phyloP scores from a whole-genome alignment of 2,329 filamentous ascomycete genomes.

The Ilyonectria sp. region DNA sequence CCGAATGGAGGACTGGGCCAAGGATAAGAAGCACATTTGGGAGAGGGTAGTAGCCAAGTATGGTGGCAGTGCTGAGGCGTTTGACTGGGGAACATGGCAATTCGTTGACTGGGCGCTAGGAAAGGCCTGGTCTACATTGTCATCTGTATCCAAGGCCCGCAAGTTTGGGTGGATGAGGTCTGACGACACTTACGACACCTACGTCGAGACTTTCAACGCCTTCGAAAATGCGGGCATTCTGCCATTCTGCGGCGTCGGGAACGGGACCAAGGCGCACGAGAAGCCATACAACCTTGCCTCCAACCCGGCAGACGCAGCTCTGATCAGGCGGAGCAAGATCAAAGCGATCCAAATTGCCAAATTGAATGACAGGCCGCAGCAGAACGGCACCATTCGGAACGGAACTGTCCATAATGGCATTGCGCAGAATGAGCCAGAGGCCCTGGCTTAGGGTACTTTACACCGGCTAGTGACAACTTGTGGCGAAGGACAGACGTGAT shows the following conservation, averaged over 20 bases:
- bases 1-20: constrained; percentile 33
- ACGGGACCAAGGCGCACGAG: neutral
- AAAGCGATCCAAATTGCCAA: neutral
- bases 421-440: too few species aligned
- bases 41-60: constrained; percentile 35
- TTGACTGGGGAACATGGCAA: constrained; percentile 39
- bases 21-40: constrained; percentile 39
- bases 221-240: constrained; percentile 40
- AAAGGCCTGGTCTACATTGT: constrained; percentile 37
- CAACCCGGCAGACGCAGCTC: neutral
- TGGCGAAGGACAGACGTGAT: too few species aligned
- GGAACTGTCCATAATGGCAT: neutral
- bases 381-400: neutral
- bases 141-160: constrained; percentile 32
- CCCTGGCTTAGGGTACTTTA: too few species aligned
- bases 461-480: too few species aligned
- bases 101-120: constrained; percentile 40
- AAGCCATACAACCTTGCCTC: neutral
- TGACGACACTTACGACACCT: constrained; percentile 37
- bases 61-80: constrained; percentile 33
- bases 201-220: constrained; percentile 34
- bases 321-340: neutral
- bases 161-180: constrained; percentile 40
- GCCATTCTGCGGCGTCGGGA: constrained; percentile 5
- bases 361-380: neutral